Evolutionary conservation across 345 rosid genomes (phyloP), one percentile per base, ranked within the genome.

Genomic region (Conringia planisiliqua): DNA sequence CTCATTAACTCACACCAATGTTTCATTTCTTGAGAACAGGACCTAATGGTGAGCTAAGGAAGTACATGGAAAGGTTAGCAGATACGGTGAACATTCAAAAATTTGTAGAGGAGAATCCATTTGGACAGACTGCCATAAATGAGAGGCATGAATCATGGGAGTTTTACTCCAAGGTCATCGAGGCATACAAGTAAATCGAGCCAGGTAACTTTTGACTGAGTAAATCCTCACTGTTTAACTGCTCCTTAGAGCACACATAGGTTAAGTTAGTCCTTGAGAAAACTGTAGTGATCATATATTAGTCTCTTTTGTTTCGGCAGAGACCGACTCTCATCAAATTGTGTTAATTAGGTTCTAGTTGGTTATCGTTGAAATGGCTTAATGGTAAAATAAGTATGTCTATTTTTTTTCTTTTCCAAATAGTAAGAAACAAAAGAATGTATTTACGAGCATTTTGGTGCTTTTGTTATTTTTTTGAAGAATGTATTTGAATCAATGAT

Each of bases 81-180:
- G 77, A 57, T 72, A 88, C 87, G 0, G 80, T 73, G 3, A 77
- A 86, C 50, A 88, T 91, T 73, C 89, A 71, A 58, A 81, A 85
- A 65, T 88, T 73, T 73, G 85, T 91, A 40, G 77, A 68, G 10
- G 77, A 83, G 71, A 85, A 95, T 81, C 96, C 97, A 55, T 84
- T 85, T 69, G 98, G 98, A 50, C 92, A 94, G 76, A 60, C 69
- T 36, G 81, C 90, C 3, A 87, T 92, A 32, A 83, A 89, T 7
- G 76, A 83, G 75, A 64, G 84, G 20, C 71, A 82, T 26, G 78
- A 86, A 9, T 78, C 80, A 11, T 91, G 96, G 92, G 71, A 72
- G 40, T 89, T 77, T 67, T 89, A 90, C 66, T 58, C 76, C 1
- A 81, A 74, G 77, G 70, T 88, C 64, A 7, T 86, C 0, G 39